These are phyloP conservation scores for Triticum dicoccoides DNA, from an alignment of 176 grass and related monocot genomes.

Conservation along the genomic window DNA sequence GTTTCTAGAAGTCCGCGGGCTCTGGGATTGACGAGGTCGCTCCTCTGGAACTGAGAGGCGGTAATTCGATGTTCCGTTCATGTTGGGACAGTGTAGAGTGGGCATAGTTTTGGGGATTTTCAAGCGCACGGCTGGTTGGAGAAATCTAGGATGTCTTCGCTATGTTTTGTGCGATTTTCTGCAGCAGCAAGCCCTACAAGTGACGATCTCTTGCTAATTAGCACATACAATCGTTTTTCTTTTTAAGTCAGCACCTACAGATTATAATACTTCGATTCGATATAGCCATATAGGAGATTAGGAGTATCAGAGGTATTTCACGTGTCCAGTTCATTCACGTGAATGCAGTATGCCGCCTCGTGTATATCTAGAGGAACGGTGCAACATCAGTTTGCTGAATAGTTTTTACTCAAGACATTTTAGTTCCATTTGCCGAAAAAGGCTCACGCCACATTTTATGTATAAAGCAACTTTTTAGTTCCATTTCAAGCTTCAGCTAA, in stretches of 20 bases:
- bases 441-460: too few species aligned
- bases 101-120: neutral
- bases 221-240: neutral
- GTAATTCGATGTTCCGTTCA: neutral
- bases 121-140: neutral
- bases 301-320: conserved; percentile 7
- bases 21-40: neutral
- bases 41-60: neutral
- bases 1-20: neutral
- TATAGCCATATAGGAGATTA: too few species aligned
- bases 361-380: neutral
- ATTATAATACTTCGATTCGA: neutral
- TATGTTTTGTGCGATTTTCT: neutral
- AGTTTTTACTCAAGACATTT: neutral
- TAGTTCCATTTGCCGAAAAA: neutral
- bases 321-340: neutral
- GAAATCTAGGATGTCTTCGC: neutral
- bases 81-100: neutral
- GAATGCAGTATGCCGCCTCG: neutral
- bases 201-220: conserved; percentile 1
- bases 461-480: conserved; percentile 9
- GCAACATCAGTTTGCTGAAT: neutral
- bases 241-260: neutral
- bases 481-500: neutral
- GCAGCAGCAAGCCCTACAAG: neutral